phyloP scores from a whole-genome alignment of 306 rosid species.

The Leucaena leucocephala region DNA sequence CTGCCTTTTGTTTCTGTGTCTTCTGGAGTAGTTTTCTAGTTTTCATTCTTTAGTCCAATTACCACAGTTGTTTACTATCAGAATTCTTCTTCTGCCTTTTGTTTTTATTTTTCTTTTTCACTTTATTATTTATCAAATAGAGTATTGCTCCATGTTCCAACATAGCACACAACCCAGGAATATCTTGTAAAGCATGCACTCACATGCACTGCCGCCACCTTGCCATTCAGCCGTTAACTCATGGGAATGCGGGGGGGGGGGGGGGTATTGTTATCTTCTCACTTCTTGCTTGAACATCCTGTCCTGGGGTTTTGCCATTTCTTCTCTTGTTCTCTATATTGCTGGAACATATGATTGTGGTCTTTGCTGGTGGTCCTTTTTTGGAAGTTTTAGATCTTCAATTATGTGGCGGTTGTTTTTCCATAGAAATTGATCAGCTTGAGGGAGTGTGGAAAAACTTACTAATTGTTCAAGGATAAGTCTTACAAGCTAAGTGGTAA shows the following conservation, averaged over 20 bases:
- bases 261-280: not conserved
- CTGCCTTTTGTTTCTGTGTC: not conserved
- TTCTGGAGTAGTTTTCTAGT: not conserved
- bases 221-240: not conserved
- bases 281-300: not conserved
- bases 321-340: not conserved
- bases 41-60: not conserved
- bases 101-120: not conserved
- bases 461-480: not conserved
- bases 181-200: not conserved
- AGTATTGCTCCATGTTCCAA: not conserved
- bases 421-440: not conserved
- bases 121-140: not conserved
- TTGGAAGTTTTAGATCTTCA: not conserved
- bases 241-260: not conserved
- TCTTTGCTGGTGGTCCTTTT: not conserved
- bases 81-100: not conserved
- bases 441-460: conserved; percentile 4
- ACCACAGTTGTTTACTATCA: not conserved
- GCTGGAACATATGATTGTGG: not conserved
- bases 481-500: not conserved
- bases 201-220: not conserved
- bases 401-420: not conserved
- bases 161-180: not conserved
- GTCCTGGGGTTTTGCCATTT: not conserved